A percentile compares a stretch with the other conserved stretches of the same genome.
phyloP scores from a whole-genome alignment of 78 protist species.

The Isochrysis galbana region DNA sequence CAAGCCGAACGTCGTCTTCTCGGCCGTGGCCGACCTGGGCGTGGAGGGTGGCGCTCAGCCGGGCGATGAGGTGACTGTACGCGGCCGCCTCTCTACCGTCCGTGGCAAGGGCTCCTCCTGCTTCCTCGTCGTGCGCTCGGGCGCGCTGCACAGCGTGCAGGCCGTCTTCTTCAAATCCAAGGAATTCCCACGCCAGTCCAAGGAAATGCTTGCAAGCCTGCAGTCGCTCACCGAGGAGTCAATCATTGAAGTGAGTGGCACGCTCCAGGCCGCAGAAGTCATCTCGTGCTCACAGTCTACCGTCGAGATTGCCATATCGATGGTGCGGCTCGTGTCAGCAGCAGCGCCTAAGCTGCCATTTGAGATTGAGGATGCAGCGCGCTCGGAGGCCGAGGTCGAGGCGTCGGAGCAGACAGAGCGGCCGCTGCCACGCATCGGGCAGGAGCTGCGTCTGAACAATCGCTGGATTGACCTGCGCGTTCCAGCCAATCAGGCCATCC shows the following conservation, averaged over 20 bases:
- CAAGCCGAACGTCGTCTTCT: no score
- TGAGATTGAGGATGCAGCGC: slow-evolving; percentile 77
- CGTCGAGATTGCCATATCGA: not conserved
- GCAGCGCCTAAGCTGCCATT: slow-evolving; percentile 15
- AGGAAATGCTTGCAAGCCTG: not conserved
- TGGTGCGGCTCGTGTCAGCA: not conserved
- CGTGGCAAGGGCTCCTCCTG: no score
- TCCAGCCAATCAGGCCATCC: not conserved
- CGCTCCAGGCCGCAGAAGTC: not conserved
- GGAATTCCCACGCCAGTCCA: no score
- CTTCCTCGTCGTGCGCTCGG: no score
- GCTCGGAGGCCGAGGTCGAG: slow-evolving; percentile 41
- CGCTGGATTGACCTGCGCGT: slow-evolving; percentile 89
- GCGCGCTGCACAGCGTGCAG: not conserved
- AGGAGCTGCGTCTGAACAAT: slow-evolving; percentile 82
- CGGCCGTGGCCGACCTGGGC: no score
- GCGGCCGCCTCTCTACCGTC: no score
- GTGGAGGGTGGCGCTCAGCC: no score
- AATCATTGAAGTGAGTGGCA: not conserved
- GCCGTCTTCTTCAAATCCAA: not conserved
- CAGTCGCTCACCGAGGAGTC: not conserved
- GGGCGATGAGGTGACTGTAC: no score
- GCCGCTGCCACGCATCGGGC: slow-evolving; percentile 57
- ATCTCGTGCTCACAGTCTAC: not conserved
- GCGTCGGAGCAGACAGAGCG: not conserved